phyloP scores from a whole-genome alignment of 2,329 filamentous ascomycete genomes.

The Sporothrix phasma region DNA sequence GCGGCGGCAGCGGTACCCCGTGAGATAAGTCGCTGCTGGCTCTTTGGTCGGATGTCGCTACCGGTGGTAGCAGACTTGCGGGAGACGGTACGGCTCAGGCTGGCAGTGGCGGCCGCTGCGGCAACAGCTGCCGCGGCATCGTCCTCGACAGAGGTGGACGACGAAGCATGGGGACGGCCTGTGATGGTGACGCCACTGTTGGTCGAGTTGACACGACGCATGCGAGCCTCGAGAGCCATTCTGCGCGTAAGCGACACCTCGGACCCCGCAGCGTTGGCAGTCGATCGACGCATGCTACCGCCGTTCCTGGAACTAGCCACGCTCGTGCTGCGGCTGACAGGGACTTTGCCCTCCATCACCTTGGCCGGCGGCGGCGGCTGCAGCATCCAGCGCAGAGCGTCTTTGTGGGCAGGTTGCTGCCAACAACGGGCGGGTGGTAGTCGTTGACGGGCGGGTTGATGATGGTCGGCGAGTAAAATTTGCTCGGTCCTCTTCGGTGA shows the following conservation, averaged over 20 bases:
- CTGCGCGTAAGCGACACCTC: conserved; percentile 15
- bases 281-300: conserved; percentile 23
- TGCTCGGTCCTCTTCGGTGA: conserved; percentile 41
- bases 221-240: conserved; percentile 15
- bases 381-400: conserved; percentile 81
- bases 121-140: conserved; percentile 21
- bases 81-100: conserved; percentile 20
- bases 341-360: conserved; percentile 80
- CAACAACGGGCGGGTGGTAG: conserved; percentile 75
- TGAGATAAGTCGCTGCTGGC: conserved; percentile 1
- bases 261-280: conserved; percentile 2
- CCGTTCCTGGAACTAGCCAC: conserved; percentile 41
- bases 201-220: conserved; percentile 14
- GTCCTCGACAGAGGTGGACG: conserved; percentile 21
- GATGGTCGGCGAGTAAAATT: conserved; percentile 45
- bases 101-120: conserved; percentile 3
- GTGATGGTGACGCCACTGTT: conserved; percentile 4
- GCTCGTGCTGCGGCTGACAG: conserved; percentile 54
- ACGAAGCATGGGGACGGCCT: background rate
- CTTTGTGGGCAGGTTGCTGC: conserved; percentile 59
- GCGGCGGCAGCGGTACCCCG: background rate
- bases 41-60: background rate
- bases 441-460: conserved; percentile 72
- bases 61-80: conserved; percentile 14
- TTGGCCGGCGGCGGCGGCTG: conserved; percentile 83